These are phyloP conservation scores for Eucalyptus sp. DNA, from an alignment of 345 rosid species.

Conservation along the genomic window DNA sequence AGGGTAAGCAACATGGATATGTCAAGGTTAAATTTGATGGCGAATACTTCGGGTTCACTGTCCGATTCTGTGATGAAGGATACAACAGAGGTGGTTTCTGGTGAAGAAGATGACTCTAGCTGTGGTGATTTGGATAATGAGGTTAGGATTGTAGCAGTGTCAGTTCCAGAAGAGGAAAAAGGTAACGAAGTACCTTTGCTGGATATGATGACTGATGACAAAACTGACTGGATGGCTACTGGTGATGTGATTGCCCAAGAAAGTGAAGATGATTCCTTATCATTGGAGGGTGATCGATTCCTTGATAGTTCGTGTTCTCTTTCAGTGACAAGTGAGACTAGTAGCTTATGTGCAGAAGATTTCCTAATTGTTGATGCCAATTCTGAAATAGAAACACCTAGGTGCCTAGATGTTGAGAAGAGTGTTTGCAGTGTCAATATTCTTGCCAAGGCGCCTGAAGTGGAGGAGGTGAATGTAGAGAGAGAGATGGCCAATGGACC, in stretches of 20 bases:
- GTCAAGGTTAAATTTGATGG: slow-evolving; percentile 27
- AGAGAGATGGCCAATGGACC: slow-evolving; percentile 18
- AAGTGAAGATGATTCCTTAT: slow-evolving; percentile 46
- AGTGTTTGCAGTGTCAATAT: slow-evolving; percentile 21
- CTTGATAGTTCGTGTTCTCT: slow-evolving; percentile 45
- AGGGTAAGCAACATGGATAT: slow-evolving; percentile 18
- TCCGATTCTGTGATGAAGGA: slow-evolving; percentile 21
- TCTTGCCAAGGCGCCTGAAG: slow-evolving; percentile 24
- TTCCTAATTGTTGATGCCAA: slow-evolving; percentile 26
- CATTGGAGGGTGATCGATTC: slow-evolving; percentile 42
- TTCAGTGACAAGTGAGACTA: slow-evolving; percentile 61
- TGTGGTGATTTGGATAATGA: slow-evolving; percentile 21
- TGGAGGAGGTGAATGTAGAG: slow-evolving; percentile 2
- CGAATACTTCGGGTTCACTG: slow-evolving; percentile 12
- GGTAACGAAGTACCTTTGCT: slow-evolving; percentile 6
- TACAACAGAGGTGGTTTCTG: slow-evolving; percentile 5
- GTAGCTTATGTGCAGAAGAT: slow-evolving; percentile 70
- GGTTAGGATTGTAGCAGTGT: slow-evolving; percentile 6
- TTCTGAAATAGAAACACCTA: slow-evolving; percentile 24
- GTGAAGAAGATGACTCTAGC: slow-evolving; percentile 19
- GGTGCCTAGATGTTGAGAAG: slow-evolving; percentile 20
- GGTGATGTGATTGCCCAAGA: slow-evolving; percentile 20
- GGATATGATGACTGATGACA: slow-evolving; percentile 29
- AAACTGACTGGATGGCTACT: slow-evolving; percentile 16
- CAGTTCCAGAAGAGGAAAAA: slow-evolving; percentile 8